A percentile compares a stretch with the other conserved stretches of the same genome.
Conservation (phyloP, 306 rosid species). For the Vigna angularis region DNA sequence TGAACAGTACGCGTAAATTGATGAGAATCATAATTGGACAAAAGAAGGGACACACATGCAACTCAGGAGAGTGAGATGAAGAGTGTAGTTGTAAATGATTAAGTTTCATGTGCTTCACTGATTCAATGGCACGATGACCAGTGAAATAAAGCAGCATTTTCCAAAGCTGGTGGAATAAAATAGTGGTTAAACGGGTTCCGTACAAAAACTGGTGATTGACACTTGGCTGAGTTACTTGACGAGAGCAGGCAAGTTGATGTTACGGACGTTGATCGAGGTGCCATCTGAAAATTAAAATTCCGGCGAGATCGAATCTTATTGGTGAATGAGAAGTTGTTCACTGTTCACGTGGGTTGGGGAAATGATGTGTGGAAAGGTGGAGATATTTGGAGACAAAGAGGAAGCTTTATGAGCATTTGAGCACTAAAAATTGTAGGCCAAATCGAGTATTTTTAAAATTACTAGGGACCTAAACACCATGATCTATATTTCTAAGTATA, state of each 20-base stretch:
- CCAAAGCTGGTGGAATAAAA: constrained; percentile 38
- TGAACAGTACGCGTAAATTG: constrained; percentile 30
- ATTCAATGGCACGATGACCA: constrained; percentile 43
- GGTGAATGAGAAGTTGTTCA: constrained; percentile 57
- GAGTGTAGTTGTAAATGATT: constrained; percentile 30
- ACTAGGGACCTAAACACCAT: not conserved
- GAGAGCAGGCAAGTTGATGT: constrained; percentile 17
- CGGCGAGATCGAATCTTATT: constrained; percentile 65
- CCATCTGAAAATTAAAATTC: constrained; percentile 18
- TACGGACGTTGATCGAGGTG: constrained; percentile 42
- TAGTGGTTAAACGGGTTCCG: constrained; percentile 40
- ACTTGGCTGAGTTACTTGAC: constrained; percentile 54
- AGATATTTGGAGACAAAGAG: constrained; percentile 49
- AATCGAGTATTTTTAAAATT: constrained; percentile 39
- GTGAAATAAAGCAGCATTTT: constrained; percentile 46
- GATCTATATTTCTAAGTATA: constrained; percentile 37
- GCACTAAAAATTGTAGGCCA: constrained; percentile 11
- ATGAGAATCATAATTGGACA: constrained; percentile 32
- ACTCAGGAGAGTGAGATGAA: not conserved
- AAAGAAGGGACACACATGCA: constrained; percentile 30
- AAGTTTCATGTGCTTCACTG: constrained; percentile 63
- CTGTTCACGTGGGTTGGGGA: constrained; percentile 63
- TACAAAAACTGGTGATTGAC: constrained; percentile 70
- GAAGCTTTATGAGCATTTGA: constrained; percentile 48
- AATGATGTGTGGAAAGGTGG: constrained; percentile 30